Base-by-base conservation (phyloP, 768 basidiomycete species). In the Chalciporus sphaerocephalus region DNA sequence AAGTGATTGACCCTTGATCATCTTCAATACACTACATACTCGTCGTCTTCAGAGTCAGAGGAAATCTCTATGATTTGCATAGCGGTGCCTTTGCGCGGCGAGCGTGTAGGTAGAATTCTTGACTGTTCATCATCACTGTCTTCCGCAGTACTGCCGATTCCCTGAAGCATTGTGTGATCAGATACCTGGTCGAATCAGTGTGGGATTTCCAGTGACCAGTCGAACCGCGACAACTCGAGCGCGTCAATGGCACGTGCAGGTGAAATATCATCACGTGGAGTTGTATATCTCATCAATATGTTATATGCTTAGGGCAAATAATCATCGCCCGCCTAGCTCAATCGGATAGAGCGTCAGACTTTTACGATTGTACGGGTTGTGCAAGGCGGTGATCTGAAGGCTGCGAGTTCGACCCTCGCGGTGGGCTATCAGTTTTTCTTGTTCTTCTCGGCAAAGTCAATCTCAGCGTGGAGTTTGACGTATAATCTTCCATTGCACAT, bases 341-440 rank as follows among this genome's bases (percentile, higher is more conserved):
- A 77, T 77, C 74, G 75, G 75, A 77, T 79, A 77, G 76, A 79
- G 75, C 75, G 75, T 77, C 75, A 79, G 75, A 77, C 76, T 76
- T 72, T 76, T 78, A 78, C 54, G 44, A 48, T 55, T 58, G 61
- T 60, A 56, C 62, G 25, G 54, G 48, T 57, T 44, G 55, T 58
- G 42, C 60, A 63, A 60, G 55, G 74, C 70, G 73, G 74, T 70
- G 65, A 57, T 54, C 75, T 74, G 74, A 76, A 77, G 76, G 74
- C 74, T 76, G 75, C 75, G 75, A 75, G 75, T 77, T 76, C 74
- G 74, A 76, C 75, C 74, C 76, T 75, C 75, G 75, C 74, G 75
- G 76, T 77, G 74, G 74, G 74, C 76, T 77, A 76, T 50, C 15
- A 32, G 13, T 32, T 32, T 32, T 30, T 30, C 5, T 30, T 10